Evolutionary conservation across 106 monocot species (phyloP).

Genomic region (Dioscorea alata): DNA sequence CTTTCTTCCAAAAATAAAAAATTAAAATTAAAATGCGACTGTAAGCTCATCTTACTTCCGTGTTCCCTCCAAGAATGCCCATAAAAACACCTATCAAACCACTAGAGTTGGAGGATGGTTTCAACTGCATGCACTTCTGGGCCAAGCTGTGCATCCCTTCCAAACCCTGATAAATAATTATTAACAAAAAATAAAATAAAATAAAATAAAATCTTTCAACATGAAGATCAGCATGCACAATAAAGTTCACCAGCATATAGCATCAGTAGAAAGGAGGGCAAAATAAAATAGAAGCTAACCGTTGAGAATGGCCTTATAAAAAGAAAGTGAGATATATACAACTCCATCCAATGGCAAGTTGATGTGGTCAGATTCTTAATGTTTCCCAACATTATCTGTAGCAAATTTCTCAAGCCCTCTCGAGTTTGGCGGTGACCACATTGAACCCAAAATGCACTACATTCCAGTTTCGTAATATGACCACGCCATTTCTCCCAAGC

Average conservation of each 20-base stretch:
- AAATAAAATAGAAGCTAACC: conserved; percentile 29
- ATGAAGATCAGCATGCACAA: too few relatives aligned
- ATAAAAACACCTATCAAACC: conserved; percentile 53
- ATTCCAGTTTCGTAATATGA: conserved; percentile 73
- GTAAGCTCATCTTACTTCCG: conserved; percentile 39
- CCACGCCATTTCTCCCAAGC: conserved; percentile 95
- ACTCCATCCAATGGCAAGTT: conserved; percentile 87
- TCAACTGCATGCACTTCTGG: conserved; percentile 81
- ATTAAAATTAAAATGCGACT: not conserved
- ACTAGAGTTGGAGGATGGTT: conserved; percentile 35
- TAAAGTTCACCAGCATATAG: too few relatives aligned
- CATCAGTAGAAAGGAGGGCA: too few relatives aligned
- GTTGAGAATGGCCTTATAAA: conserved; percentile 70
- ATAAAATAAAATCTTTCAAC: too few relatives aligned
- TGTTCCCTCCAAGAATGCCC: conserved; percentile 81
- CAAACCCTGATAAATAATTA: conserved; percentile 52
- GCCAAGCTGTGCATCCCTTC: conserved; percentile 70
- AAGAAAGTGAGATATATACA: conserved; percentile 73
- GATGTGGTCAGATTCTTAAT: conserved; percentile 37
- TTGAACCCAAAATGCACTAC: conserved; percentile 93
- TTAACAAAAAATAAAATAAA: too few relatives aligned
- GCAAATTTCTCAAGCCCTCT: conserved; percentile 72
- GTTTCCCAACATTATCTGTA: conserved; percentile 89
- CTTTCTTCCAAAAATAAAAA: not conserved
- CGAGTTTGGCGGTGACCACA: conserved; percentile 70